phyloP scores from a whole-genome alignment of 352 stramenopile genomes.

The Globisporangium perplexum region DNA sequence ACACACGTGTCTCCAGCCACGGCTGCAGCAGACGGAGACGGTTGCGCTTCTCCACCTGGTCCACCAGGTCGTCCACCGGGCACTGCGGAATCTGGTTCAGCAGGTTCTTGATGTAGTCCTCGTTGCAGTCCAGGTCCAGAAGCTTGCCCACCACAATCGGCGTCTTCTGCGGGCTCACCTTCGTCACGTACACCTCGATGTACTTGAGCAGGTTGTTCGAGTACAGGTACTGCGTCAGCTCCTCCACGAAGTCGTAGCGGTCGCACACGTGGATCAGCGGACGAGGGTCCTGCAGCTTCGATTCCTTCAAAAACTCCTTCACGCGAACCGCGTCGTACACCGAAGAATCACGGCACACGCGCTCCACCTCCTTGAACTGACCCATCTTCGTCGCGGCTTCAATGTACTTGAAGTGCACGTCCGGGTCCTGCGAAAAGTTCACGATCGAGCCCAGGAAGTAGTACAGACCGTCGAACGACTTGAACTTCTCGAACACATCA shows the following conservation, averaged over 20 bases:
- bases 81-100: conserved; percentile 96
- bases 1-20: conserved; percentile 98
- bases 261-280: conserved; percentile 99
- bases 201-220: conserved; percentile 99
- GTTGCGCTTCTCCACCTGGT: conserved; percentile 99
- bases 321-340: conserved; percentile 99
- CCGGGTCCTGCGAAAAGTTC: conserved; percentile 96
- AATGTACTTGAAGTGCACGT: conserved; percentile 99
- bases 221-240: conserved; percentile 99
- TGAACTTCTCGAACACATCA: conserved; percentile 99
- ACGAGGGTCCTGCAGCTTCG: conserved; percentile 98
- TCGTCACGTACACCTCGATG: conserved; percentile 99
- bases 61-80: conserved; percentile 97
- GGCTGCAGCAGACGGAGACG: conserved; percentile 97
- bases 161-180: conserved; percentile 97
- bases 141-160: conserved; percentile 99
- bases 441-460: conserved; percentile 99
- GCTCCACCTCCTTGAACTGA: conserved; percentile 99
- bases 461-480: conserved; percentile 97
- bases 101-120: conserved; percentile 99
- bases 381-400: conserved; percentile 99
- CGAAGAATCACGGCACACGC: conserved; percentile 99
- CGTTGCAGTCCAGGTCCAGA: conserved; percentile 96
- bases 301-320: conserved; percentile 99
- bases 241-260: conserved; percentile 98